Evolutionary conservation across 495 filamentous ascomycete genomes (phyloP).

Genomic region (Penicillium manginii): DNA sequence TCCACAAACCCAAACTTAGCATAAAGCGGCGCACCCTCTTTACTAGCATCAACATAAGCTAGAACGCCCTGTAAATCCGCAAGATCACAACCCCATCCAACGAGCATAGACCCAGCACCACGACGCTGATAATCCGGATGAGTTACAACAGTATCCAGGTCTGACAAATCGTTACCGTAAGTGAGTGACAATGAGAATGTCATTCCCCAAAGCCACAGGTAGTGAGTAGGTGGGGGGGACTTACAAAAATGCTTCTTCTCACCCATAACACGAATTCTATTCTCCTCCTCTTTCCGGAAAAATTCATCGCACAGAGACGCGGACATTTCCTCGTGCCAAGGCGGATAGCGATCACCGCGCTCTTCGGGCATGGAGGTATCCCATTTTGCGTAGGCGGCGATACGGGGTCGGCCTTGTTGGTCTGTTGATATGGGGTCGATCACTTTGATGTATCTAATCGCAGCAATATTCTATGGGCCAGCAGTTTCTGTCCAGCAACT

Average conservation of each 20-base stretch:
- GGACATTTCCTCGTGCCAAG: constrained; percentile 5
- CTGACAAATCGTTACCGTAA: constrained; percentile 10
- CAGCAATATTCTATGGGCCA: no score
- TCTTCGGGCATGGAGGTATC: constrained; percentile 13
- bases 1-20: constrained; percentile 34
- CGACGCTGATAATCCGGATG: constrained; percentile 48
- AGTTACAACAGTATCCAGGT: constrained; percentile 51
- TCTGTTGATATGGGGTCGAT: constrained; percentile 12
- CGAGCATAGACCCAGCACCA: constrained; percentile 52
- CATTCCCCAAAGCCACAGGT: no score
- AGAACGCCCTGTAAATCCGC: constrained; percentile 34
- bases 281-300: constrained; percentile 2
- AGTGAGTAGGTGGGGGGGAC: no score
- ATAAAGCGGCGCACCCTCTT: constrained; percentile 28
- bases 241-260: constrained; percentile 14
- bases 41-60: constrained; percentile 31
- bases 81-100: constrained; percentile 50
- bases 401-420: constrained; percentile 2
- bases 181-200: no score
- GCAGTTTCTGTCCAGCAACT: no score
- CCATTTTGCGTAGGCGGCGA: constrained; percentile 31
- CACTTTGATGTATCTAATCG: constrained; percentile 25
- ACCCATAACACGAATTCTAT: constrained; percentile 7
- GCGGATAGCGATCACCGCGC: constrained; percentile 13
- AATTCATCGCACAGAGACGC: constrained; percentile 1